Evolutionary conservation across 371 early-diverging fungal species (phyloP).

Genomic region (Mucor sp.): DNA sequence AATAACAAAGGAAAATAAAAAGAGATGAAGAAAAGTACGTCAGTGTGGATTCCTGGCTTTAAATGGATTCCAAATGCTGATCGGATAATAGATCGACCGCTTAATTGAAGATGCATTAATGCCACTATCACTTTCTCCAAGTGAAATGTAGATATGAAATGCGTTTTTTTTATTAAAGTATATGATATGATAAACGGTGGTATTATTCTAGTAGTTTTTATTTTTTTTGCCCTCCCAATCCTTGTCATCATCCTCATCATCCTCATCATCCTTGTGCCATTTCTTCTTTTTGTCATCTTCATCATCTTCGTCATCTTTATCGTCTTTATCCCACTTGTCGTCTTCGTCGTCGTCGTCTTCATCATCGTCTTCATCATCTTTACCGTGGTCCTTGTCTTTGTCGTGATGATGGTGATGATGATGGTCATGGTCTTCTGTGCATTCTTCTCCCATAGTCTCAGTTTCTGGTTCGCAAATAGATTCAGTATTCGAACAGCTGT

Average conservation of each 20-base stretch:
- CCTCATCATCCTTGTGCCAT: conserved; percentile 25
- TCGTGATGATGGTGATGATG: background rate
- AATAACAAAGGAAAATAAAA: conserved; percentile 3
- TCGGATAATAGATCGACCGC: background rate
- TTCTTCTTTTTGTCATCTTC: conserved; percentile 8
- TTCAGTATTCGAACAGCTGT: background rate
- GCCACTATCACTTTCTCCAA: too few relatives aligned
- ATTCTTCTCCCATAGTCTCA: too few relatives aligned
- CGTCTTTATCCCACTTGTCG: background rate
- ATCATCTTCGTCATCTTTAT: too few relatives aligned
- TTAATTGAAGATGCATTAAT: background rate
- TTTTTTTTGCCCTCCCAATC: conserved; percentile 22
- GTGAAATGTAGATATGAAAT: too few relatives aligned
- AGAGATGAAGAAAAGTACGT: background rate
- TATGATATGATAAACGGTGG: background rate
- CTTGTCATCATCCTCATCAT: conserved; percentile 14
- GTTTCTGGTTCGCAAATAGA: too few relatives aligned
- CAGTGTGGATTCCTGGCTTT: conserved; percentile 1
- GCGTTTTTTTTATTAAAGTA: background rate
- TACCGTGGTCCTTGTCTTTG: background rate
- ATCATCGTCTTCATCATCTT: background rate
- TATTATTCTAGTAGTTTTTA: background rate
- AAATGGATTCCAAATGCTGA: background rate
- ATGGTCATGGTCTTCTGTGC: background rate
- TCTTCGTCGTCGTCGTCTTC: background rate